Evolutionary conservation across 257 asterid genomes (phyloP), one percentile per base, ranked within the genome.

Genomic region (Fraxinus anomala): DNA sequence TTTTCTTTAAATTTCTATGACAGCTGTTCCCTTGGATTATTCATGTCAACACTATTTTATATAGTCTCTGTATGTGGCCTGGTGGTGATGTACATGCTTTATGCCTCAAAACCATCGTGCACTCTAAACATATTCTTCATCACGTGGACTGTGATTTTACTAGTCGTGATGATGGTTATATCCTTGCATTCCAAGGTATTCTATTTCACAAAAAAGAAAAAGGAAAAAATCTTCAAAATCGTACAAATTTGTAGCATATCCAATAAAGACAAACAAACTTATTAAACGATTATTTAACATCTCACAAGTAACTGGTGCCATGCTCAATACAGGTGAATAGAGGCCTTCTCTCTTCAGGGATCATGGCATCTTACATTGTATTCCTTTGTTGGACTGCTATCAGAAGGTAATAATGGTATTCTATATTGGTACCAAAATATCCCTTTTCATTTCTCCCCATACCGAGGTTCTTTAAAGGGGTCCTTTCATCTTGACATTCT

Each of bases 381-480:
- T 94, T 91, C 88, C 94, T 94, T 21, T 92, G 99, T 73, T 94
- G 97, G 99, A 90, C 94, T 30, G 99, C 99, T 68, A 89, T 94
- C 63, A 87, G 97, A 87, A 94, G 99, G 97, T 94, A 54, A 78
- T 71, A 26, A 17, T 23, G 37, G n/a, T 28, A n/a, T 6, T 28
- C 30, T 74, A 26, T 74, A 9, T 12, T 42, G 14, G 49, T 42
- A 42, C 12, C 40, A 37, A 37, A 37, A 6, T 7, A 37, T 7
- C 40, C 40, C 40, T 37, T 37, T 37, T 37, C 11, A 37, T 37
- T 7, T 7, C 40, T 37, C 40, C 40, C 40, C 40, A 36, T 36
- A 6, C 40, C 2, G 11, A 37, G 1, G 10, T 37, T 37, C 40
- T 37, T 37, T 37, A 7, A 37, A 6, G 40, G 11, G 40, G 1